phyloP scores from a whole-genome alignment of 305 asterid genomes.

The Ilex paraguariensis region DNA sequence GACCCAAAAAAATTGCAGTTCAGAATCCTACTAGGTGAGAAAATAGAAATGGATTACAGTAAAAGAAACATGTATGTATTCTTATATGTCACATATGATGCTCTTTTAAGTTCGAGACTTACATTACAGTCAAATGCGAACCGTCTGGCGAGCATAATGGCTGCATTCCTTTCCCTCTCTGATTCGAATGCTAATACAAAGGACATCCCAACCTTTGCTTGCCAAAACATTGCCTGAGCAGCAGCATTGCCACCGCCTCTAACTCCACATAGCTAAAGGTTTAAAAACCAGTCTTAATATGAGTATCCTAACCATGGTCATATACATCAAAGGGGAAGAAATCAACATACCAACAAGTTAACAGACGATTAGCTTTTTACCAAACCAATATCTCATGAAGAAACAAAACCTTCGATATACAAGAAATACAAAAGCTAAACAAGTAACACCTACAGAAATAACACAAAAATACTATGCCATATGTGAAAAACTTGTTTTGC shows the following conservation, averaged over 20 bases:
- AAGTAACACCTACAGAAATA: no score
- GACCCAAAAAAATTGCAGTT: background rate
- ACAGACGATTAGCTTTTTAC: no score
- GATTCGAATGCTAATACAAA: slow-evolving; percentile 82
- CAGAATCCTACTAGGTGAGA: background rate
- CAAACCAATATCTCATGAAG: no score
- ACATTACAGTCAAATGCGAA: slow-evolving; percentile 83
- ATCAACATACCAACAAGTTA: no score
- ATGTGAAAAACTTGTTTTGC: no score
- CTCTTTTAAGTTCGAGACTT: slow-evolving; percentile 14
- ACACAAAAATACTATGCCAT: no score
- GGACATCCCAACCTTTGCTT: slow-evolving; percentile 55
- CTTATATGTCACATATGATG: background rate
- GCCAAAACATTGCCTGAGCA: slow-evolving; percentile 81
- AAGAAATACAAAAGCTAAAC: no score
- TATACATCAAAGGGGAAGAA: no score
- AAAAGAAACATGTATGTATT: background rate
- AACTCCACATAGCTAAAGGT: slow-evolving; percentile 76
- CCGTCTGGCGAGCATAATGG: slow-evolving; percentile 87
- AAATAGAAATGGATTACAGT: background rate
- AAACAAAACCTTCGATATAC: no score
- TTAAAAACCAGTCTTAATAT: slow-evolving; percentile 4
- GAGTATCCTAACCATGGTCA: background rate
- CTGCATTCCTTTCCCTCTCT: slow-evolving; percentile 81
- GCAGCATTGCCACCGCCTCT: slow-evolving; percentile 97